A percentile compares a stretch with the other conserved stretches of the same genome.
phyloP scores from a whole-genome alignment of 176 grass and related monocot genomes.

The Raddia guianensis region DNA sequence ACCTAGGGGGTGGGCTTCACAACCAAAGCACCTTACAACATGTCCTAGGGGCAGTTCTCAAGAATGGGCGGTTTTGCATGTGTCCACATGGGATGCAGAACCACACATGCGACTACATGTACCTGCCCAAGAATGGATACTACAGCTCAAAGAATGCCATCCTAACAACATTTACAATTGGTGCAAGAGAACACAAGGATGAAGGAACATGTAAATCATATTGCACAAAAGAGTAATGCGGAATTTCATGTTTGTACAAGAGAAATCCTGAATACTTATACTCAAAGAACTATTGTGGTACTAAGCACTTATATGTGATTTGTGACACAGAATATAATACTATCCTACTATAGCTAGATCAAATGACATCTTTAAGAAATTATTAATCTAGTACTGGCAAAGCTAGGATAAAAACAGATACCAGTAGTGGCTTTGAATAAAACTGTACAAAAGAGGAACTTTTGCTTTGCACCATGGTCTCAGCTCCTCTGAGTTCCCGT shows the following conservation, averaged over 20 bases:
- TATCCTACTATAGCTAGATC: neutral
- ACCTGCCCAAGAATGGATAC: neutral
- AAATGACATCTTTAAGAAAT: constrained; percentile 4
- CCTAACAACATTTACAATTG: constrained; percentile 1
- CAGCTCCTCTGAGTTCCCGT: constrained; percentile 42
- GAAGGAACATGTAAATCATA: constrained; percentile 20
- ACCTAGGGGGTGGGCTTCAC: no score
- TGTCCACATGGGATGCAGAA: neutral
- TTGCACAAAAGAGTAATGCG: constrained; percentile 26
- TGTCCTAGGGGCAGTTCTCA: no score
- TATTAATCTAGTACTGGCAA: constrained; percentile 22
- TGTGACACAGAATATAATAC: neutral
- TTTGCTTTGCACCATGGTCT: constrained; percentile 85
- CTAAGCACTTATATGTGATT: neutral
- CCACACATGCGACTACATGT: neutral
- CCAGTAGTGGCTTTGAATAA: constrained; percentile 93
- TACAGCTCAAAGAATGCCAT: neutral
- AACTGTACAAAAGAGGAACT: constrained; percentile 84
- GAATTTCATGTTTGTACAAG: neutral
- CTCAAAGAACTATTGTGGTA: neutral
- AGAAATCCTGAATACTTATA: neutral
- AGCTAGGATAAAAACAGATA: constrained; percentile 47
- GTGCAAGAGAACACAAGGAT: constrained; percentile 18
- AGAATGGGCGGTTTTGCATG: neutral
- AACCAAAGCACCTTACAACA: no score